Base-by-base conservation (phyloP, 768 basidiomycete species). In the Exsudoporus frostii region DNA sequence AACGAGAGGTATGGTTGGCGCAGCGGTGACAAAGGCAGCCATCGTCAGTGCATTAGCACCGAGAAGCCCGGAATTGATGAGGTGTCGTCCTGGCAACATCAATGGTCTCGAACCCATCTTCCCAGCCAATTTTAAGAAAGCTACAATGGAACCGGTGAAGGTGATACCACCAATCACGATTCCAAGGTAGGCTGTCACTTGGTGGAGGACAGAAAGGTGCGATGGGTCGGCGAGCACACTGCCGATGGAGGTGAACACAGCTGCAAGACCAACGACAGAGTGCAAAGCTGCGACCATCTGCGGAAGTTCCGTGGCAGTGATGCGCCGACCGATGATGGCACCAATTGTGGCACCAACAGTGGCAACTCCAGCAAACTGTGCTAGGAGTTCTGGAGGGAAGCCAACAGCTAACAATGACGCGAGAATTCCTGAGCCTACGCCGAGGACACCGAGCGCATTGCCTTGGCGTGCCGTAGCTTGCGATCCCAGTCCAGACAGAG, bases 141-240 rank as follows among this genome's bases (percentile, higher is more conserved):
- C 92, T 15, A 94, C 88, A 39, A 94, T 83, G 1, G 91, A 92
- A 25, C 91, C 91, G 4, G 92, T 93, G 64, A 94, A 94, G 0
- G 92, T 93, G 48, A 94, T 77, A 53, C 92, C 92, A 71, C 88
- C 90, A 65, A 93, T 91, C 48, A 91, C 80, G 30, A 91, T 85
- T 13, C 92, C 88, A 24, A 94, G 79, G 65, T 94, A 94, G 4
- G 92, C 91, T 1, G 90, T 89, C 30, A 90, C 82, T 45, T 88
- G 76, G 67, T 94, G 92, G 38, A 94, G 73, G 9, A 76, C 84
- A 4, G 86, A 79, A 22, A 85, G 72, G 66, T 93, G 90, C 5
- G 78, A 73, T 22, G 80, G 73, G 56, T 90, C 86, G 9, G 82
- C 79, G 19, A 94, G 73, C 11, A 93, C 91, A 62, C 88, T 91